A percentile compares a stretch with the other conserved stretches of the same genome.
Evolutionary conservation across 768 basidiomycete species (phyloP).

Genomic region (Leccinum longicurvipes): DNA sequence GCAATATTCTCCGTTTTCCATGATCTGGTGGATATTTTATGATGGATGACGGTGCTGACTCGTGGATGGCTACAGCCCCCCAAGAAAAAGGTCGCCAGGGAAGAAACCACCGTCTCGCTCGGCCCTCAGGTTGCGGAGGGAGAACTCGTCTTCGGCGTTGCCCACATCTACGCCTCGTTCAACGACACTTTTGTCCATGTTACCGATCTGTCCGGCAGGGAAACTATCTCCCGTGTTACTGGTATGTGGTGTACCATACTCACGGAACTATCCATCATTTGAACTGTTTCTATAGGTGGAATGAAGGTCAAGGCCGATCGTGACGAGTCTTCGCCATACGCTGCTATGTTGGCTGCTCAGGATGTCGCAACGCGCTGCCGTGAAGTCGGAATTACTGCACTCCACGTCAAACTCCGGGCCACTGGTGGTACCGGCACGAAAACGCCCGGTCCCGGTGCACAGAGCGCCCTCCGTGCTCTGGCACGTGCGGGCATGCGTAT

Average conservation of each 20-base stretch:
- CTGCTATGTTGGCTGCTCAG: conserved; percentile 98
- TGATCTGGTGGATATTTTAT: background rate
- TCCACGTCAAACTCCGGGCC: conserved; percentile 98
- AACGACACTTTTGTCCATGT: conserved; percentile 99
- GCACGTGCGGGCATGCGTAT: conserved; percentile 98
- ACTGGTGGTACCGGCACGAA: conserved; percentile 99
- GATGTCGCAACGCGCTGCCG: conserved; percentile 95
- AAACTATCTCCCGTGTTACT: conserved; percentile 98
- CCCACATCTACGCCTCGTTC: conserved; percentile 99
- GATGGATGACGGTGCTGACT: conserved; percentile 54
- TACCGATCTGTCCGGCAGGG: conserved; percentile 98
- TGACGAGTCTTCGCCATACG: conserved; percentile 97
- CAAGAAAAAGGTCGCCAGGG: conserved; percentile 79
- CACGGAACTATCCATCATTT: background rate
- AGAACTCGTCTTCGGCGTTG: conserved; percentile 96
- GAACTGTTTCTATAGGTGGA: conserved; percentile 56
- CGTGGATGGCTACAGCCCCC: conserved; percentile 67
- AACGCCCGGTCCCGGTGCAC: conserved; percentile 97
- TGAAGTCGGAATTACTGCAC: conserved; percentile 96
- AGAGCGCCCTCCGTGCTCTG: conserved; percentile 95
- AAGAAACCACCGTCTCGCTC: conserved; percentile 84
- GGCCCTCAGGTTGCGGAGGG: conserved; percentile 96
- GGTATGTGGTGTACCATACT: conserved; percentile 45
- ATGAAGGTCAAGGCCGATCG: conserved; percentile 99
- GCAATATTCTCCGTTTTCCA: background rate